Base-by-base conservation (phyloP, 352 stramenopile species). In the Thraustotheca clavata region DNA sequence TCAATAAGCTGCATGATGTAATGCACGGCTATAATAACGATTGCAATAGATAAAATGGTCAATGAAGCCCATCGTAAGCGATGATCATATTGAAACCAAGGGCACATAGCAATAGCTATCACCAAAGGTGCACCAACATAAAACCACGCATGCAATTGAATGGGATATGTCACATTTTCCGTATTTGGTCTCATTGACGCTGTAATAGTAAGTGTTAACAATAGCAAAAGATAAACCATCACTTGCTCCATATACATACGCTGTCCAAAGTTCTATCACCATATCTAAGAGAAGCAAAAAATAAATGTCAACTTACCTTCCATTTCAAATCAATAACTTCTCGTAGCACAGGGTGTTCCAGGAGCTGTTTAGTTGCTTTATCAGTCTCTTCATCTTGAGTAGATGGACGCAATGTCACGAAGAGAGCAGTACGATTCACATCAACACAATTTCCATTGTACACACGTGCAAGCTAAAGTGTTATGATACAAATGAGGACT, bases 231-330 rank as follows among this genome's bases (percentile, higher is more conserved):
- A 26, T 61, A 61, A 4, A 61, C 49, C 14, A 61, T 34, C 29
- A 61, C n/a, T 22, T 61, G 52, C 27, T 61, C 52, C 7, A 61
- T 43, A 20, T 39, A 61, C 52, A 61, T 61, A 14, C 52, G 16
- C 20, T 46, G 52, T 7, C 20, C 52, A 49, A 61, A 61, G 22
- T 27, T 31, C 5, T 57, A 57, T 7, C 38, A 20, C 38, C 34
- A 61, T 38, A 29, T 40, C 20, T 16, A 36, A n/a, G 11, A 7
- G 14, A 16, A 20, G 16, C 20, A 20, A 16, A 18, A 20, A 32
- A 9, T 20, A 9, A 31, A 57, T 31, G 48, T 36, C 8, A 8
- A 5, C 8, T 6, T 57, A 57, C 48, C 48, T 61, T n/a, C 52
- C 52, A 61, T 38, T 61, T 61, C 11, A 61, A 38, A 0, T 12